Conservation (phyloP, 768 basidiomycete genomes). For the Lactarius evosmus region DNA sequence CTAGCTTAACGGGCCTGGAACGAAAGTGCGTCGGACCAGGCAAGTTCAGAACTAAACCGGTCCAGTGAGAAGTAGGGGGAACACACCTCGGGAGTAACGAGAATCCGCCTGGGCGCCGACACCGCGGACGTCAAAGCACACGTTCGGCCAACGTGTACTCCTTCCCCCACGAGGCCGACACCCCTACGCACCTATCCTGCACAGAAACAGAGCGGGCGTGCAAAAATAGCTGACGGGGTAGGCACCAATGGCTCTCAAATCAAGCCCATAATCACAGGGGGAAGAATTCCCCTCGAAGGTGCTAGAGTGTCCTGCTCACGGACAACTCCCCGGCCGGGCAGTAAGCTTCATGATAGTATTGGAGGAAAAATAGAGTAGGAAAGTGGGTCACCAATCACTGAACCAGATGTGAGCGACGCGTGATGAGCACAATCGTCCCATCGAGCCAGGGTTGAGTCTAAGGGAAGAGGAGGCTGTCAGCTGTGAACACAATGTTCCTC, state of each 20-base stretch:
- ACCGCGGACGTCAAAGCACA: slow-evolving; percentile 1
- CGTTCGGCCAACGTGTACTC: slow-evolving; percentile 15
- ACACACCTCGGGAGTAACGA: neutral
- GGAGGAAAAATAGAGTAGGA: neutral
- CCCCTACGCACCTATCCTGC: neutral
- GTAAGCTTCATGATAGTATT: neutral
- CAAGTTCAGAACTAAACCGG: neutral
- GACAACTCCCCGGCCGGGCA: neutral
- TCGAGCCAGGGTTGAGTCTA: neutral
- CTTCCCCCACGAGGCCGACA: neutral
- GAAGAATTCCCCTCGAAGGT: neutral
- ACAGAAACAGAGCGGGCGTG: neutral
- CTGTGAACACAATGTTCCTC: neutral
- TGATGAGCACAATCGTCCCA: neutral
- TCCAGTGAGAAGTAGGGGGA: neutral
- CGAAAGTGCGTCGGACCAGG: neutral
- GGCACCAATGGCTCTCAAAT: neutral
- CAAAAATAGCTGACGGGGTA: neutral
- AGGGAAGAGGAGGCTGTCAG: neutral
- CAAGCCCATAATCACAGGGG: too few species aligned
- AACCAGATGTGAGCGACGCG: neutral
- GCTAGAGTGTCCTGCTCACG: neutral
- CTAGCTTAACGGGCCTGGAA: neutral
- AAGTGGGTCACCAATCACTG: neutral
- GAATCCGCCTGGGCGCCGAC: neutral